phyloP scores from a whole-genome alignment of 257 asterid genomes.

The Cynanchum wilfordii region DNA sequence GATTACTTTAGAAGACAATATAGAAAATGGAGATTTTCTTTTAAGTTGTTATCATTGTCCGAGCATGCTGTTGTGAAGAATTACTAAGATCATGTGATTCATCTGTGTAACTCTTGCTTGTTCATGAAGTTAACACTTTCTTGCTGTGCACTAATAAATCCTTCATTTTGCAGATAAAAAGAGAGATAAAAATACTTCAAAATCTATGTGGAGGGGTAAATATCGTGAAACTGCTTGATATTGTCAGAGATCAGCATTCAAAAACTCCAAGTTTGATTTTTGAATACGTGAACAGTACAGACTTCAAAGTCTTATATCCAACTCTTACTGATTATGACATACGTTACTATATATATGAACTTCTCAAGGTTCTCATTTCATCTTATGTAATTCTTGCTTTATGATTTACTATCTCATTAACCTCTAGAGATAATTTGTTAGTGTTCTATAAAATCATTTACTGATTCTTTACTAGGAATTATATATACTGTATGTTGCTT shows the following conservation, averaged over 20 bases:
- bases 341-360: constrained; percentile 28
- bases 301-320: constrained; percentile 27
- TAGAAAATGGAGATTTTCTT: background rate
- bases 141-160: background rate
- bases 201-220: constrained; percentile 27
- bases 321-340: constrained; percentile 28
- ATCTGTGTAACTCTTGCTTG: background rate
- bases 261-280: constrained; percentile 28
- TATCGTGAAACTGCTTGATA: constrained; percentile 23
- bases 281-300: constrained; percentile 27
- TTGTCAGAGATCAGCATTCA: constrained; percentile 25
- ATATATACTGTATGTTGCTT: background rate
- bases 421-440: background rate
- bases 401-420: background rate
- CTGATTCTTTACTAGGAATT: background rate
- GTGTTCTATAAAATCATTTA: background rate
- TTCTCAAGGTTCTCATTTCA: constrained; percentile 22
- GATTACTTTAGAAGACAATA: background rate
- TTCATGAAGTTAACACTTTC: background rate
- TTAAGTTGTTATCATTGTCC: background rate
- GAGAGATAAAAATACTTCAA: constrained; percentile 28
- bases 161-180: constrained; percentile 19
- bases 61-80: background rate
- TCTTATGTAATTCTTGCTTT: background rate
- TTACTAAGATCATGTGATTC: background rate